Base-by-base conservation (phyloP, 805 yeast species). In the Saccharomyces jurei region DNA sequence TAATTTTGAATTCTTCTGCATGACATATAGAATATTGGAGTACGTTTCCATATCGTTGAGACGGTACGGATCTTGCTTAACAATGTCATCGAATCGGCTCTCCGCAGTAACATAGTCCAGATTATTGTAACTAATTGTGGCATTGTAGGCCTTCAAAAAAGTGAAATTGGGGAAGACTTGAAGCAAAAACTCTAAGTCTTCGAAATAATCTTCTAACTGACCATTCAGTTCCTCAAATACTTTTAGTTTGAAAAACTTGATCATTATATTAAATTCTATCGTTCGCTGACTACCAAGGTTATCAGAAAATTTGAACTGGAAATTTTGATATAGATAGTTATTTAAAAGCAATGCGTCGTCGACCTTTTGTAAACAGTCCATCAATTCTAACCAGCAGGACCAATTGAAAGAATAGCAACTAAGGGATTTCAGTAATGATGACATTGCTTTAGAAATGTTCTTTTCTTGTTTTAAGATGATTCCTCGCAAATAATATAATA, bases 1-100 rank as follows among this genome's bases (percentile, higher is more conserved):
- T 27, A 94, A 75, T 67, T 94, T 91, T 1, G 95, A 78, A 57
- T 82, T 79, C 68, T 89, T 88, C 63, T 90, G 97, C 87, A 89
- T 88, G 44, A 94, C 98, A 65, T 91, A 94, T 41, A 94, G 76
- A 68, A 94, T 88, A 69, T 94, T 92, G n/a, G 98, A 91, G 69
- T 88, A 94, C 0, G 87, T 82, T 66, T 94, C 99, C 74, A 94
- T 75, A 63, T 91, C 96, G 63, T 94, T 98, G 25, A 94, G 74
- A 49, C 97, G 74, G 60, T 87, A 80, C 0, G 98, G 98, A 68
- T 94, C 98, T 25, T 72, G 73, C 8, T 76, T 65, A 26, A 91
- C 71, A 0, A 94, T 80, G 48, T 81, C 79, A 66, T 92, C 97
- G 67, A 92, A 94, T 2, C 87, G 71, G 51, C 74, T 65, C 62